Percentiles rank a stretch among this genome's conserved stretches.
Conservation (phyloP, 805 yeast species). For the Nakazawaea laoshanensis region DNA sequence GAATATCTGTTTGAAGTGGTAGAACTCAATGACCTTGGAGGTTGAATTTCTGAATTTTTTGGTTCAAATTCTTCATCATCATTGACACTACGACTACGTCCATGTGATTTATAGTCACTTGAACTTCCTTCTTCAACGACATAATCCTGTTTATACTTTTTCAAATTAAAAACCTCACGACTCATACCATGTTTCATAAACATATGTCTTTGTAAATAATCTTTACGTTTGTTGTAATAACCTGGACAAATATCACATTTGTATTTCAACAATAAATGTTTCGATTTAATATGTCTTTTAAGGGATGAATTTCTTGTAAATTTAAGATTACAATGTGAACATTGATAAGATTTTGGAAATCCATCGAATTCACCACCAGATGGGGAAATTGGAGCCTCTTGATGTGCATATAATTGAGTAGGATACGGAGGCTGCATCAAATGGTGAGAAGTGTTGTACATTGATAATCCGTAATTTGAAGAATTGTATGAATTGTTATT, state of each 20-base stretch:
- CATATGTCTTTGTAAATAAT: conserved; percentile 9
- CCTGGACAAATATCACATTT: conserved; percentile 10
- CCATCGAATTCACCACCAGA: too few species aligned
- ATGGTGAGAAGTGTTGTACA: too few species aligned
- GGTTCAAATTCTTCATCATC: too few species aligned
- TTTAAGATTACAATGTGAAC: conserved; percentile 2
- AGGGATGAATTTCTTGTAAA: conserved; percentile 9
- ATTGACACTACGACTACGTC: too few species aligned
- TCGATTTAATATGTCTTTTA: conserved; percentile 8
- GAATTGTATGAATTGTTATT: background rate
- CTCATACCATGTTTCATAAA: conserved; percentile 9
- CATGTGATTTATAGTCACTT: too few species aligned
- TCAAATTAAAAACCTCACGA: conserved; percentile 5
- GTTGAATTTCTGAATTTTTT: too few species aligned
- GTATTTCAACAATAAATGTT: conserved; percentile 6
- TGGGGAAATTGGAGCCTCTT: too few species aligned
- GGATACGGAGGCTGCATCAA: too few species aligned
- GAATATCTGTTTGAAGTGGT: too few species aligned
- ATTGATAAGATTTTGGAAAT: too few species aligned
- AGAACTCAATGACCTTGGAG: too few species aligned
- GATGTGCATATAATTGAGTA: too few species aligned
- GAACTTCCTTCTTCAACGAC: conserved; percentile 3
- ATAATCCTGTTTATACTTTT: conserved; percentile 6
- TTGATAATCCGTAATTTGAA: background rate
- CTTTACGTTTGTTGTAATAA: conserved; percentile 8